Conservation (phyloP, 2,329 filamentous ascomycete species). For the Botrytis fragariae region DNA sequence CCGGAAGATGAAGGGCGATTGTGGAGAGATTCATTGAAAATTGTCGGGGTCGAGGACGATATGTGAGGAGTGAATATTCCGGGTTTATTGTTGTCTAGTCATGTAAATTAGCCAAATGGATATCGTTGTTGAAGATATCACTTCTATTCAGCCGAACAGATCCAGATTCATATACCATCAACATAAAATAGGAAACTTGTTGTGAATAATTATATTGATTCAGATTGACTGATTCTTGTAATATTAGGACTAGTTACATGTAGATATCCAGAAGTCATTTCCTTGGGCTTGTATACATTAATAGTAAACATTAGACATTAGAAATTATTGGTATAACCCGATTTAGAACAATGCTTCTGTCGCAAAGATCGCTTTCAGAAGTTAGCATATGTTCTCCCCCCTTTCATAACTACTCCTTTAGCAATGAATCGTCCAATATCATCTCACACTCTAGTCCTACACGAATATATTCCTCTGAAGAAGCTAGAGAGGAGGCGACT, state of each 20-base stretch:
- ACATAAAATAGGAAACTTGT: not conserved
- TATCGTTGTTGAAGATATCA: not conserved
- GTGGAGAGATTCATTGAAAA: not conserved
- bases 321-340: not conserved
- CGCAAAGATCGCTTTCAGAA: not conserved
- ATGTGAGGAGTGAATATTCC: not conserved
- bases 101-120: not conserved
- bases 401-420: not conserved
- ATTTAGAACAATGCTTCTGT: not conserved
- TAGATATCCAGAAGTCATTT: not conserved
- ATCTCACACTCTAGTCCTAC: not conserved
- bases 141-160: not conserved
- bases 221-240: not conserved
- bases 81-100: not conserved
- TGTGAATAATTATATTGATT: not conserved
- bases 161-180: not conserved
- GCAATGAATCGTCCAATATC: not conserved
- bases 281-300: not conserved
- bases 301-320: not conserved
- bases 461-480: accelerated
- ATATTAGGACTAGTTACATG: not conserved
- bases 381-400: not conserved
- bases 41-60: not conserved
- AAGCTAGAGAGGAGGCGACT: not conserved
- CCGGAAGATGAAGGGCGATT: not conserved